Percentiles rank a stretch among this genome's conserved stretches.
Conservation (phyloP, 2,329 filamentous ascomycete genomes). For the Beauveria australis region DNA sequence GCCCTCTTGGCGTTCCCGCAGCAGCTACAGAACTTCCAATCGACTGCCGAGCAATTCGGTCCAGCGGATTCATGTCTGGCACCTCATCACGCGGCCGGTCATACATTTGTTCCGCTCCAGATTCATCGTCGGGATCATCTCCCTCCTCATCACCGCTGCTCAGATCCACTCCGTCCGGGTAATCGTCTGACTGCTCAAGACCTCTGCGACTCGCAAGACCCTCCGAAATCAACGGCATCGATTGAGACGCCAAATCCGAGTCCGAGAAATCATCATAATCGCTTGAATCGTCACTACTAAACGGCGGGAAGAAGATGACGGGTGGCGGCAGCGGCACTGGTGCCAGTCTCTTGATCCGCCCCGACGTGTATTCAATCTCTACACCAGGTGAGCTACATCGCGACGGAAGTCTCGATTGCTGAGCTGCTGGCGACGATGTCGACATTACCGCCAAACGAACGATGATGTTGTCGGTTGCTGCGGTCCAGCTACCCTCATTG, state of each 20-base stretch:
- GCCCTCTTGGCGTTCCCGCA: slow-evolving; percentile 21
- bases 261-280: slow-evolving; percentile 22
- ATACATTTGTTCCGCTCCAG: slow-evolving; percentile 23
- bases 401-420: not conserved
- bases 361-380: slow-evolving; percentile 38
- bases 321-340: slow-evolving; percentile 45
- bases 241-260: slow-evolving; percentile 22
- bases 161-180: slow-evolving; percentile 31
- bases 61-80: slow-evolving; percentile 8
- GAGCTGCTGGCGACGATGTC: slow-evolving; percentile 26
- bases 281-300: slow-evolving; percentile 33
- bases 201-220: slow-evolving; percentile 25
- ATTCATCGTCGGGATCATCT: slow-evolving; percentile 30
- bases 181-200: slow-evolving; percentile 32
- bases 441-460: slow-evolving; percentile 34
- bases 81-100: slow-evolving; percentile 14
- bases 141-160: slow-evolving; percentile 35
- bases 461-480: slow-evolving; percentile 33
- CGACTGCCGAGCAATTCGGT: slow-evolving; percentile 13
- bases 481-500: slow-evolving; percentile 17
- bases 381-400: slow-evolving; percentile 16
- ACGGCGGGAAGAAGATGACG: slow-evolving; percentile 41
- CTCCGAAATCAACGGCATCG: slow-evolving; percentile 16
- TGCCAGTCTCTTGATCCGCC: slow-evolving; percentile 33
- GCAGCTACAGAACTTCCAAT: slow-evolving; percentile 26